These are phyloP conservation scores for Rhodotorula sp. DNA, from an alignment of 1,284 basidiomycete species.

Conservation along the genomic window DNA sequence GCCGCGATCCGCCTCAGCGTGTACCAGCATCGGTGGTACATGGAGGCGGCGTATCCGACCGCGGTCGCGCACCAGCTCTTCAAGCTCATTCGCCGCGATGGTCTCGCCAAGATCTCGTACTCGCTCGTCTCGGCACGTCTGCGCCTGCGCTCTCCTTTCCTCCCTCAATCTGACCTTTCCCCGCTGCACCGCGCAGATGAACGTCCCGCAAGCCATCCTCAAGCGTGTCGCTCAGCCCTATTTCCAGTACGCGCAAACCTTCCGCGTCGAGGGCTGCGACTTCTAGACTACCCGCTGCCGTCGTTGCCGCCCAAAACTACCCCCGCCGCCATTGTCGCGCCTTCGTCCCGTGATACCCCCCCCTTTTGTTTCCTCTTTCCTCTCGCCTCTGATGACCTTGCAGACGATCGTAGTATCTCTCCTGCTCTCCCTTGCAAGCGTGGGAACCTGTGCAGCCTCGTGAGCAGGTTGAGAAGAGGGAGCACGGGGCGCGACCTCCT, in stretches of 20 bases:
- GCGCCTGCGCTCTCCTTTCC: conserved; percentile 23
- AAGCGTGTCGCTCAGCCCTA: conserved; percentile 47
- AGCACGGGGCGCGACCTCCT: too few relatives aligned
- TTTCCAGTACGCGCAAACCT: conserved; percentile 48
- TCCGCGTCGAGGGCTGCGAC: conserved; percentile 39
- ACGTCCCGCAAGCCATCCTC: conserved; percentile 46
- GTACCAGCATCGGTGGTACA: conserved; percentile 70
- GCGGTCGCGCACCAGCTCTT: conserved; percentile 85
- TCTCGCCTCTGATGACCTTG: background rate
- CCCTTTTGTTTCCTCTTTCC: background rate
- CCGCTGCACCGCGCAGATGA: conserved; percentile 37
- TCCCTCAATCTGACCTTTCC: background rate
- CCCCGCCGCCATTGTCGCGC: background rate
- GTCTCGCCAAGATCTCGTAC: conserved; percentile 90
- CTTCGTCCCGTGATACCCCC: background rate
- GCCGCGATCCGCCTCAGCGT: conserved; percentile 89
- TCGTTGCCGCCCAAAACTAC: background rate
- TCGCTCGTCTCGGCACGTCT: conserved; percentile 81
- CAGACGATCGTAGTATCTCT: background rate
- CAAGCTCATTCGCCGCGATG: conserved; percentile 91
- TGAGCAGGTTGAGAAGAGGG: too few relatives aligned
- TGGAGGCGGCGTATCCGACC: conserved; percentile 69
- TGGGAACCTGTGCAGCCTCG: too few relatives aligned
- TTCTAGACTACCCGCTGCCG: conserved; percentile 2
- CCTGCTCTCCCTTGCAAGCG: too few relatives aligned